Evolutionary conservation across 495 filamentous ascomycete genomes (phyloP).

Genomic region (Neurospora cerealis): DNA sequence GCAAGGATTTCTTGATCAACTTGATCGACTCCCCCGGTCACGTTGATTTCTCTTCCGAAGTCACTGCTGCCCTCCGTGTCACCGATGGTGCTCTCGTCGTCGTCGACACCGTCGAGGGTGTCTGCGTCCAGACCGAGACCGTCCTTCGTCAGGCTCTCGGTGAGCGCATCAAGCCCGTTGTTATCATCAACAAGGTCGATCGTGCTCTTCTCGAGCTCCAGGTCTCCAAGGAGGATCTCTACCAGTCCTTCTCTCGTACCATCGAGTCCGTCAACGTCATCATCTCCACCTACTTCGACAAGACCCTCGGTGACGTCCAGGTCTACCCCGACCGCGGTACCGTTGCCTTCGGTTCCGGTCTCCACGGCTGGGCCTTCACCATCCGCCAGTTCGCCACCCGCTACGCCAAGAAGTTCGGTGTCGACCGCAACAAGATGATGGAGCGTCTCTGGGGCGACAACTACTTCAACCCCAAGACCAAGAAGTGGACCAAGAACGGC

Average conservation of each 20-base stretch:
- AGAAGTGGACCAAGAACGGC: slow-evolving; percentile 93
- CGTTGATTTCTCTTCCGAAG: slow-evolving; percentile 99
- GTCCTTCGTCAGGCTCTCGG: slow-evolving; percentile 97
- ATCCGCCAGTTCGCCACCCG: slow-evolving; percentile 93
- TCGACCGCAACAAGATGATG: slow-evolving; percentile 99
- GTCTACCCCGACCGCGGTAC: slow-evolving; percentile 95
- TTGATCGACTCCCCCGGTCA: slow-evolving; percentile 99
- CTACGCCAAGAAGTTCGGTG: slow-evolving; percentile 99
- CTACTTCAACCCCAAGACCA: slow-evolving; percentile 99
- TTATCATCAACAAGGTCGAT: slow-evolving; percentile 99
- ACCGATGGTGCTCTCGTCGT: slow-evolving; percentile 99
- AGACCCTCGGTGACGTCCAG: slow-evolving; percentile 92
- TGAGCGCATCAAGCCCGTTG: slow-evolving; percentile 99
- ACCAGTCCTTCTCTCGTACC: slow-evolving; percentile 98
- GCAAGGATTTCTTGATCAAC: slow-evolving; percentile 97
- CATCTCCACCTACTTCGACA: slow-evolving; percentile 98
- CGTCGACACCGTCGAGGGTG: slow-evolving; percentile 98
- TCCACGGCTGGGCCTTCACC: slow-evolving; percentile 99
- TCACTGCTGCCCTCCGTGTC: slow-evolving; percentile 98
- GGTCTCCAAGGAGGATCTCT: slow-evolving; percentile 95
- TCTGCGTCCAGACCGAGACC: slow-evolving; percentile 99
- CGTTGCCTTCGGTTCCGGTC: slow-evolving; percentile 98
- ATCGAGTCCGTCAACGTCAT: slow-evolving; percentile 99
- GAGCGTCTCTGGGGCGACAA: slow-evolving; percentile 99
- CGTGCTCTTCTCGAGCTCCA: slow-evolving; percentile 98